Evolutionary conservation across 208 protist genomes (phyloP).

Genomic region (Leishmania arabica): DNA sequence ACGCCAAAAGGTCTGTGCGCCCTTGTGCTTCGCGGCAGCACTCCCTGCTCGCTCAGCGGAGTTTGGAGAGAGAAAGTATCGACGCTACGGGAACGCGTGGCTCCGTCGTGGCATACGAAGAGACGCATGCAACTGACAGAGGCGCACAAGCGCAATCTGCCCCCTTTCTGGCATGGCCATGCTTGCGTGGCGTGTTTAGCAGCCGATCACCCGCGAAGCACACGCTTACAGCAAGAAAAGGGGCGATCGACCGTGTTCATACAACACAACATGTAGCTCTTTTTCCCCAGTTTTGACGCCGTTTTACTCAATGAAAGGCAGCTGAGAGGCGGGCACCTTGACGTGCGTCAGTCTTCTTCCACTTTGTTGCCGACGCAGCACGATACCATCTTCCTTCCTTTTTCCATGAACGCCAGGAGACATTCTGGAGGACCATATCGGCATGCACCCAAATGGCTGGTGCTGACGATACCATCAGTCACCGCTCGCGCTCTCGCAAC

Average conservation of each 20-base stretch:
- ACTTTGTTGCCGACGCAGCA: no score
- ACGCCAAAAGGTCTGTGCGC: neutral
- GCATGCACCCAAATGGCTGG: conserved; percentile 14
- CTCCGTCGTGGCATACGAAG: neutral
- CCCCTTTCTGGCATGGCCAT: neutral
- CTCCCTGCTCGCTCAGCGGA: neutral
- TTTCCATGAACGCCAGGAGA: neutral
- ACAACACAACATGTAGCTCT: neutral
- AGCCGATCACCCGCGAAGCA: neutral
- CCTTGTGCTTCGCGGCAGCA: neutral
- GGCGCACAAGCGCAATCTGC: neutral
- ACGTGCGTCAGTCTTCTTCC: no score
- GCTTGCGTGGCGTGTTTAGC: neutral
- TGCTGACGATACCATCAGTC: conserved; percentile 3
- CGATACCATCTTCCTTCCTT: neutral
- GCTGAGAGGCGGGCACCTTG: no score
- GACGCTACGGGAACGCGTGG: neutral
- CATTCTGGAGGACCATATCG: conserved; percentile 14
- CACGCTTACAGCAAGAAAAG: neutral
- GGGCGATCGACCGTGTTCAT: neutral
- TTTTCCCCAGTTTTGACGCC: neutral
- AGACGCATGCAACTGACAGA: neutral
- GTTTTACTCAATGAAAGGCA: no score
- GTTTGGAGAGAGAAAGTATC: neutral
- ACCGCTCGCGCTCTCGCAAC: conserved; percentile 10